These are phyloP conservation scores for Hirsutella thompsonii DNA, from an alignment of 2,329 filamentous ascomycete species.

Conservation along the genomic window DNA sequence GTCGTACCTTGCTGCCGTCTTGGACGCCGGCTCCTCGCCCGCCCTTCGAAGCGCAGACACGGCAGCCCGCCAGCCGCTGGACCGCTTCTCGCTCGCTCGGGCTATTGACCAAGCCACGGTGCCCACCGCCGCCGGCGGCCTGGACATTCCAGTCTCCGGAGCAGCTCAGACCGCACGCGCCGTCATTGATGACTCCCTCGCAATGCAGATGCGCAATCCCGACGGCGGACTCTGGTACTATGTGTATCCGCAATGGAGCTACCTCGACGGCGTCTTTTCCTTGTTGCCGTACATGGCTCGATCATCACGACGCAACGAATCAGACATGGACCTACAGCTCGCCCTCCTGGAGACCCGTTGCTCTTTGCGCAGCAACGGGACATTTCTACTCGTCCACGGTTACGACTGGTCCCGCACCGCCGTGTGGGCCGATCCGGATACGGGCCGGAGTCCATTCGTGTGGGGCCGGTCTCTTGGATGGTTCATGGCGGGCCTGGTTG, in stretches of 20 bases:
- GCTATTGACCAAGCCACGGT: conserved; percentile 6
- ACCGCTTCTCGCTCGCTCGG: conserved; percentile 11
- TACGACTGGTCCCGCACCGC: conserved; percentile 36
- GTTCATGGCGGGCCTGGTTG: conserved; percentile 38
- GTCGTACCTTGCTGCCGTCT: conserved; percentile 6
- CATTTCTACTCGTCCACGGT: conserved; percentile 15
- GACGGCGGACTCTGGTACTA: conserved; percentile 24
- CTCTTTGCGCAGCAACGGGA: conserved; percentile 1
- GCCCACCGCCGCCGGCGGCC: not conserved
- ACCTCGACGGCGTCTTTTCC: conserved; percentile 40
- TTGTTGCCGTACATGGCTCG: conserved; percentile 25
- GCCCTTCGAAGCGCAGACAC: conserved; percentile 4
- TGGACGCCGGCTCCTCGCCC: conserved; percentile 5
- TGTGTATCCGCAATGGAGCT: conserved; percentile 36
- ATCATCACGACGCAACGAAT: conserved; percentile 5
- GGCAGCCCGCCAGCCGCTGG: conserved; percentile 8
- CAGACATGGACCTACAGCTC: conserved; percentile 10
- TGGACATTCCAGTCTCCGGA: too few relatives aligned
- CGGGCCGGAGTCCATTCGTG: conserved; percentile 36
- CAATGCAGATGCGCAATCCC: conserved; percentile 14
- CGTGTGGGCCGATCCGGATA: conserved; percentile 35
- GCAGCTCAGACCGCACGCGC: conserved; percentile 2
- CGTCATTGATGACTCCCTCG: conserved; percentile 9
- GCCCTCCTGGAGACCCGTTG: conserved; percentile 7
- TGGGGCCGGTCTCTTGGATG: conserved; percentile 43